Percentiles rank a stretch among this genome's conserved stretches.
These are phyloP conservation scores for Endothia cerciana DNA, from an alignment of 2,329 filamentous ascomycete genomes.

Conservation along the genomic window DNA sequence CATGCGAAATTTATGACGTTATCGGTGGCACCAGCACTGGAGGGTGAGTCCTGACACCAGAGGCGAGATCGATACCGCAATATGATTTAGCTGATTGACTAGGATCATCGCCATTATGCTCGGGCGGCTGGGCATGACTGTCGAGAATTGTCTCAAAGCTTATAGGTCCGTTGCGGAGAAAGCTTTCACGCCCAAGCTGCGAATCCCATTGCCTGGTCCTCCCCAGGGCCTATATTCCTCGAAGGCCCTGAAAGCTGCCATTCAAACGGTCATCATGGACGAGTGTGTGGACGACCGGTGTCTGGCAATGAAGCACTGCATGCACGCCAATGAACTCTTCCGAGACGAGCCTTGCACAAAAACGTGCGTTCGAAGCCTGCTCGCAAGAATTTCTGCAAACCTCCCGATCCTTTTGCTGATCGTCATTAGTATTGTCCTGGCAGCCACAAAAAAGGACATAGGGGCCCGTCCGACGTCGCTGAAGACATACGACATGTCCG, in stretches of 20 bases:
- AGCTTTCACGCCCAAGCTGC: constrained; percentile 33
- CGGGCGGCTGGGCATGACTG: constrained; percentile 34
- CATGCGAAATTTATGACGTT: constrained; percentile 37
- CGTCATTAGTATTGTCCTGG: constrained; percentile 33
- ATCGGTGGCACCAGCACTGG: constrained; percentile 40
- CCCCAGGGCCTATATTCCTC: constrained; percentile 34
- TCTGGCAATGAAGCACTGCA: constrained; percentile 14
- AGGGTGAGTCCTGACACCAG: constrained; percentile 26
- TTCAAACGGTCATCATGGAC: constrained; percentile 29
- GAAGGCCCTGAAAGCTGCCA: constrained; percentile 34
- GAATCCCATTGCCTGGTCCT: constrained; percentile 23
- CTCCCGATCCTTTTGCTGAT: background rate
- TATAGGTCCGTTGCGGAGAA: constrained; percentile 27
- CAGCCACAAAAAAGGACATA: constrained; percentile 37
- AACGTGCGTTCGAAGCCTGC: constrained; percentile 32
- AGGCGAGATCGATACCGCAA: background rate
- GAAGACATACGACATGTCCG: constrained; percentile 35
- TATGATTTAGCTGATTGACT: background rate
- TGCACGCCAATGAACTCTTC: constrained; percentile 23
- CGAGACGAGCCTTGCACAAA: constrained; percentile 33
- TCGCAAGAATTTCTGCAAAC: background rate
- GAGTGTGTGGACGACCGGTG: background rate
- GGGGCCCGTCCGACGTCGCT: constrained; percentile 35
- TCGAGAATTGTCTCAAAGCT: constrained; percentile 34
- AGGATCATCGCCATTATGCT: constrained; percentile 39